phyloP scores from a whole-genome alignment of 331 rosid species.

The Dryas integrifolia region DNA sequence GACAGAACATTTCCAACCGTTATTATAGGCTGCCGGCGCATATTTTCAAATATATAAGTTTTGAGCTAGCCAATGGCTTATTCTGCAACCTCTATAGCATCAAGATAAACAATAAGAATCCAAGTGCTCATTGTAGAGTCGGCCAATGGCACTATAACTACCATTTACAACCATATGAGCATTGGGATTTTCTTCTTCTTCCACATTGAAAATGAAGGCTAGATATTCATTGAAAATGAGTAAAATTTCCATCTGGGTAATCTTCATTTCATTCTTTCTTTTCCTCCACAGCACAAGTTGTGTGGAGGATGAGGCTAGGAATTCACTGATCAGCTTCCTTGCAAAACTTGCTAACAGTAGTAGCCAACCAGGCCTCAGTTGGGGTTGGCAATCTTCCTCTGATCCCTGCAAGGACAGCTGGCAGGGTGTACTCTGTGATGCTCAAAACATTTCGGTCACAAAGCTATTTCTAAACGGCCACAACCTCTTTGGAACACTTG shows the following conservation, averaged over 20 bases:
- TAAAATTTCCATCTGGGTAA: conserved; percentile 30
- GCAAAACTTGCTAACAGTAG: conserved; percentile 35
- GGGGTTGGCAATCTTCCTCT: conserved; percentile 47
- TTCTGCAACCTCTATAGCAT: conserved; percentile 10
- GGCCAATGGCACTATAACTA: conserved; percentile 36
- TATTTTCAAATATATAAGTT: conserved; percentile 20
- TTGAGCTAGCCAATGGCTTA: not conserved
- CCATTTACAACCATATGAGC: conserved; percentile 27
- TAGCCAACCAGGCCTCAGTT: conserved; percentile 23
- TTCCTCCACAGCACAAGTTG: conserved; percentile 36
- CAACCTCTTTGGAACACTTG: conserved; percentile 52
- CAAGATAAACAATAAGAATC: conserved; percentile 18
- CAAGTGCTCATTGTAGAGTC: conserved; percentile 40
- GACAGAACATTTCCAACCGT: conserved; percentile 22
- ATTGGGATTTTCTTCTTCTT: conserved; percentile 28
- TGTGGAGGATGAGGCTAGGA: conserved; percentile 48
- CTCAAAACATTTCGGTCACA: conserved; percentile 26
- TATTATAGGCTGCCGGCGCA: conserved; percentile 46
- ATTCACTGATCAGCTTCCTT: conserved; percentile 50
- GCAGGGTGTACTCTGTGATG: conserved; percentile 55
- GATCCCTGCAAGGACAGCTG: conserved; percentile 70
- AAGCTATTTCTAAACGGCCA: conserved; percentile 36
- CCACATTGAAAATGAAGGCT: conserved; percentile 24
- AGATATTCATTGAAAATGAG: conserved; percentile 40
- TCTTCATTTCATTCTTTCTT: conserved; percentile 38